A percentile compares a stretch with the other conserved stretches of the same genome.
These are phyloP conservation scores for Penicillium riverlandense DNA, from an alignment of 495 filamentous ascomycete genomes.

Conservation along the genomic window DNA sequence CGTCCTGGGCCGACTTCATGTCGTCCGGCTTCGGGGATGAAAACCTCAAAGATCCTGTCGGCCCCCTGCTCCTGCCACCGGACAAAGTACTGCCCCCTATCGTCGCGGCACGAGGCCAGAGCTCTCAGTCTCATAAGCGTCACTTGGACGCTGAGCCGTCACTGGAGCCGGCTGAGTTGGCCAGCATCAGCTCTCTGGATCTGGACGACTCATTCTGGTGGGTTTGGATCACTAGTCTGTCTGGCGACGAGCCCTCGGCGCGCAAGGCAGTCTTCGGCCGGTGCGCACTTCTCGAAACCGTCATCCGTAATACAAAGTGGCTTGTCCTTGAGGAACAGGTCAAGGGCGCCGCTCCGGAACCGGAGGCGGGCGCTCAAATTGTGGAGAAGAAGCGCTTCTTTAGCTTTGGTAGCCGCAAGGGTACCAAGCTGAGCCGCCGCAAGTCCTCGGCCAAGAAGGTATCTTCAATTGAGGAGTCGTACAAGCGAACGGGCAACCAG, in stretches of 20 bases:
- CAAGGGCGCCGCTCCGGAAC: constrained; percentile 82
- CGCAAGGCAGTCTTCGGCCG: constrained; percentile 92
- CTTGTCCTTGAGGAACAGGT: constrained; percentile 94
- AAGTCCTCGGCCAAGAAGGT: constrained; percentile 58
- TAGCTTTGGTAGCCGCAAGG: constrained; percentile 68
- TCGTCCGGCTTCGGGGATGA: constrained; percentile 87
- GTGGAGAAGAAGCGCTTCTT: constrained; percentile 92
- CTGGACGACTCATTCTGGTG: constrained; percentile 98
- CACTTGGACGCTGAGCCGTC: constrained; percentile 53
- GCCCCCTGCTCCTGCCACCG: constrained; percentile 70
- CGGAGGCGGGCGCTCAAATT: constrained; percentile 77
- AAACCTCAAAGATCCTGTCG: constrained; percentile 37
- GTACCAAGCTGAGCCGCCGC: constrained; percentile 50
- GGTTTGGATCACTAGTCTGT: constrained; percentile 98
- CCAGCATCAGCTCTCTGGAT: constrained; percentile 78
- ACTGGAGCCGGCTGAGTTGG: constrained; percentile 87
- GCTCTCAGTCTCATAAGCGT: constrained; percentile 80
- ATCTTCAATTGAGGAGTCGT: constrained; percentile 41
- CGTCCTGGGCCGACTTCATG: constrained; percentile 96
- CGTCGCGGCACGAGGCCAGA: constrained; percentile 58
- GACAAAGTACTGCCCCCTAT: constrained; percentile 90
- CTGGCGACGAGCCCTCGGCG: constrained; percentile 73
- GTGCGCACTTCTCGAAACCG: constrained; percentile 85
- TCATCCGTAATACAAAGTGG: constrained; percentile 77
- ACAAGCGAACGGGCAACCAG: constrained; percentile 38